These are phyloP conservation scores for Calonectria naviculata DNA, from an alignment of 2,329 filamentous ascomycete genomes.

Conservation along the genomic window DNA sequence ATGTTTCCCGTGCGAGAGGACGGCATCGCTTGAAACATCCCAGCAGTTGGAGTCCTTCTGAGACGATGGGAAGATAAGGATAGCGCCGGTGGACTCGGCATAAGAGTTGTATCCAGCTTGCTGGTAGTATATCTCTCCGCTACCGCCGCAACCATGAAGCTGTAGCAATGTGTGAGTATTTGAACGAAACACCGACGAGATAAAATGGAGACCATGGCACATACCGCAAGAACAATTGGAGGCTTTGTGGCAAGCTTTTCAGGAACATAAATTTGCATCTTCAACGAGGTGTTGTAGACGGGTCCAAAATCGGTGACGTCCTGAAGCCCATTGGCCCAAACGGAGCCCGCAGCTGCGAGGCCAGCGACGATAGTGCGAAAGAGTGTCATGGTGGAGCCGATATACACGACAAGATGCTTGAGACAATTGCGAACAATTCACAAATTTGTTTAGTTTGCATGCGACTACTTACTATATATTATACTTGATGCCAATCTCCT, in stretches of 20 bases:
- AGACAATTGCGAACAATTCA: neutral
- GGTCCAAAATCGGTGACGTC: neutral
- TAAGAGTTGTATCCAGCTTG: neutral
- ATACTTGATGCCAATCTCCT: neutral
- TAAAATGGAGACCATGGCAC: neutral
- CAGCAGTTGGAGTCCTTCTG: conserved; percentile 9
- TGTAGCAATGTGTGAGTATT: neutral
- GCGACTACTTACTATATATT: neutral
- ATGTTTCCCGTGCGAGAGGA: neutral
- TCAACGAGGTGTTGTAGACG: conserved; percentile 1
- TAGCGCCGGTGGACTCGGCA: neutral
- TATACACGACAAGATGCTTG: neutral
- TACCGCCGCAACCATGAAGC: neutral
- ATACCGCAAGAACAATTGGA: neutral
- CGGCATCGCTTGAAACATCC: neutral
- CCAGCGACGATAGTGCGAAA: neutral
- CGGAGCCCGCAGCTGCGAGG: neutral
- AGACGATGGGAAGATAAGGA: conserved; percentile 2
- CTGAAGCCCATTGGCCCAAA: neutral
- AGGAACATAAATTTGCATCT: conserved; percentile 10
- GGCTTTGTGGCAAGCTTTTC: neutral
- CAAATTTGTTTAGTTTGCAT: neutral
- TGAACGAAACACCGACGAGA: neutral
- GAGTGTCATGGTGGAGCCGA: neutral
- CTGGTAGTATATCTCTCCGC: neutral